Conservation (phyloP, 805 yeast species). For the Isabelozyma pseudorhagii region DNA sequence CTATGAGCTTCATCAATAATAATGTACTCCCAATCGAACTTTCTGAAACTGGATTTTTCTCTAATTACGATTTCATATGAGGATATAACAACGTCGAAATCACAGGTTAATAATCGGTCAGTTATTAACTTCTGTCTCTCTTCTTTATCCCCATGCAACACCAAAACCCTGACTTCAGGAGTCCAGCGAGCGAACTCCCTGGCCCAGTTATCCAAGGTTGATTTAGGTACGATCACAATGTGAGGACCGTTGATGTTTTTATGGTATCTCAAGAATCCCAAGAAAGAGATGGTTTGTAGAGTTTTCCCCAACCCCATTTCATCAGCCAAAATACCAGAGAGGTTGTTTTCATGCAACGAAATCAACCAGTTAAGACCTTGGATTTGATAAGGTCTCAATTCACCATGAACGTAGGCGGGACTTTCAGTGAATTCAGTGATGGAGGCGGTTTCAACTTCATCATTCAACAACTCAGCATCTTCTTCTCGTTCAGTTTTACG, state of each 20-base stretch:
- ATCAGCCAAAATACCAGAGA: conserved; percentile 78
- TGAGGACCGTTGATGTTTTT: conserved; percentile 67
- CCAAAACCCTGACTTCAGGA: conserved; percentile 69
- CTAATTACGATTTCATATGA: conserved; percentile 76
- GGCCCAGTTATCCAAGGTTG: conserved; percentile 78
- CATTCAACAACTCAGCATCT: conserved; percentile 69
- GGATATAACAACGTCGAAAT: conserved; percentile 69
- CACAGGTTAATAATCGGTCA: conserved; percentile 49
- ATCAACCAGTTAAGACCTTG: conserved; percentile 82
- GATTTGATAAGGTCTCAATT: conserved; percentile 68
- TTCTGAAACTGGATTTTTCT: conserved; percentile 64
- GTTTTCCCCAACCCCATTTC: conserved; percentile 88
- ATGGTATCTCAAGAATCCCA: conserved; percentile 67
- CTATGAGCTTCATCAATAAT: conserved; percentile 83
- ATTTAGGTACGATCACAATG: conserved; percentile 73
- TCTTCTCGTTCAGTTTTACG: conserved; percentile 77
- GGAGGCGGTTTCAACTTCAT: conserved; percentile 36
- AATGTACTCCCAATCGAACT: conserved; percentile 73
- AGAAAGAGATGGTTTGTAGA: conserved; percentile 70
- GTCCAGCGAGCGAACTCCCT: conserved; percentile 78
- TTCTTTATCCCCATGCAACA: conserved; percentile 73
- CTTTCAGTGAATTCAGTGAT: conserved; percentile 50
- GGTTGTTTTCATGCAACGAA: conserved; percentile 60
- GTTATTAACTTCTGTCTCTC: conserved; percentile 55
- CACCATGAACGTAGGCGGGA: conserved; percentile 55